phyloP scores from a whole-genome alignment of 768 basidiomycete species.

The Pleurotus giganteus region DNA sequence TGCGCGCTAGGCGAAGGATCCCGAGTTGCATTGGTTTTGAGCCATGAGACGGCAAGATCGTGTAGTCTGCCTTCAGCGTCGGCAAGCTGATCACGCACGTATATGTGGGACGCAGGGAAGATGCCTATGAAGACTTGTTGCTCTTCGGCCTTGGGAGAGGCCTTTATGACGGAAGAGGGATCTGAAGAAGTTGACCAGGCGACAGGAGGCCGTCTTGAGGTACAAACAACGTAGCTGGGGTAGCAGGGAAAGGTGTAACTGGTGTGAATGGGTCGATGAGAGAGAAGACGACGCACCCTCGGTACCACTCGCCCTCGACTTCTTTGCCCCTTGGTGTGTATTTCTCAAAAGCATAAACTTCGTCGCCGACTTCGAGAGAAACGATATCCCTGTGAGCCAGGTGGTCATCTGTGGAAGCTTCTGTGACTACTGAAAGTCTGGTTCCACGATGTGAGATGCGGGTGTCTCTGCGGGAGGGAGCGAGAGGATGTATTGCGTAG shows the following conservation, averaged over 20 bases:
- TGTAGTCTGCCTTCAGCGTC: slow-evolving; percentile 87
- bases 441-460: slow-evolving; percentile 51
- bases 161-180: slow-evolving; percentile 48
- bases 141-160: slow-evolving; percentile 65
- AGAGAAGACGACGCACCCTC: slow-evolving; percentile 67
- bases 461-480: slow-evolving; percentile 72
- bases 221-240: slow-evolving; percentile 81
- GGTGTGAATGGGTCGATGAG: slow-evolving; percentile 7
- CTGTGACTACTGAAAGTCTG: slow-evolving; percentile 62
- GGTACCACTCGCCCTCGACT: slow-evolving; percentile 83
- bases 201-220: slow-evolving; percentile 70
- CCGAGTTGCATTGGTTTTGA: slow-evolving; percentile 35
- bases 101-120: slow-evolving; percentile 88
- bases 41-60: slow-evolving; percentile 59
- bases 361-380: slow-evolving; percentile 90
- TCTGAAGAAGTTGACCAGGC: slow-evolving; percentile 62
- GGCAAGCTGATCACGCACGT: slow-evolving; percentile 79
- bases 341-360: slow-evolving; percentile 95
- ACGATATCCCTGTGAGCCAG: slow-evolving; percentile 73
- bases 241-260: background rate
- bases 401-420: slow-evolving; percentile 61
- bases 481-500: slow-evolving; percentile 83
- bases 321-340: slow-evolving; percentile 75
- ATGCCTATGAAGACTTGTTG: slow-evolving; percentile 94
- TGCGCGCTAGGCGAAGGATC: slow-evolving; percentile 27